A percentile compares a stretch with the other conserved stretches of the same genome.
Conservation (phyloP, 805 yeast species). For the Millerozyma miso region DNA sequence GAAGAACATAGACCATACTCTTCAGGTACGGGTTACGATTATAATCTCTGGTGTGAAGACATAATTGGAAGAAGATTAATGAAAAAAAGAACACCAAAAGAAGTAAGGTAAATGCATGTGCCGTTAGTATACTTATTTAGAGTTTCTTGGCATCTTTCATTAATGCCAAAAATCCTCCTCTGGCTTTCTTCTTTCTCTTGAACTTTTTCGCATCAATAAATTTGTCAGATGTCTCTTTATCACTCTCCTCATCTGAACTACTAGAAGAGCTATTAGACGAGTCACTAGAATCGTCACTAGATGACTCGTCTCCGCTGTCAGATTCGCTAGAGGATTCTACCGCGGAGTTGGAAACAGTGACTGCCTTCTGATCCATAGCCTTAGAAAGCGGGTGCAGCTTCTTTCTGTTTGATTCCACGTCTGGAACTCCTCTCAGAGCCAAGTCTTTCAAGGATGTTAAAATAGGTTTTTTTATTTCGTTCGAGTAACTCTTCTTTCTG, state of each 20-base stretch:
- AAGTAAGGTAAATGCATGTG: not conserved
- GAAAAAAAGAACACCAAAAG: not conserved
- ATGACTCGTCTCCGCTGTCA: constrained; percentile 1
- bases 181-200: constrained; percentile 17
- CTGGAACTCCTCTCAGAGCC: constrained; percentile 64
- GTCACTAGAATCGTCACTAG: constrained; percentile 5
- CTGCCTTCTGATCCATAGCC: not conserved
- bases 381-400: not conserved
- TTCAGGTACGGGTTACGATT: constrained; percentile 12
- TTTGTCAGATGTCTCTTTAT: constrained; percentile 10
- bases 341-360: constrained; percentile 1
- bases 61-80: constrained; percentile 28
- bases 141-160: constrained; percentile 23
- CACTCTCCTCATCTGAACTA: constrained; percentile 12
- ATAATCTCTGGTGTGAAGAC: constrained; percentile 28
- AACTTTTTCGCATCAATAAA: constrained; percentile 24
- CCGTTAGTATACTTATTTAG: not conserved
- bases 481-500: not conserved
- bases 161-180: constrained; percentile 25
- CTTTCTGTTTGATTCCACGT: constrained; percentile 32
- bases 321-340: not conserved
- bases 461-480: constrained; percentile 28
- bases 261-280: constrained; percentile 3
- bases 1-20: constrained; percentile 2
- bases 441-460: constrained; percentile 53